These are phyloP conservation scores for Handroanthus guayacan DNA, from an alignment of 257 asterid species.

Conservation along the genomic window DNA sequence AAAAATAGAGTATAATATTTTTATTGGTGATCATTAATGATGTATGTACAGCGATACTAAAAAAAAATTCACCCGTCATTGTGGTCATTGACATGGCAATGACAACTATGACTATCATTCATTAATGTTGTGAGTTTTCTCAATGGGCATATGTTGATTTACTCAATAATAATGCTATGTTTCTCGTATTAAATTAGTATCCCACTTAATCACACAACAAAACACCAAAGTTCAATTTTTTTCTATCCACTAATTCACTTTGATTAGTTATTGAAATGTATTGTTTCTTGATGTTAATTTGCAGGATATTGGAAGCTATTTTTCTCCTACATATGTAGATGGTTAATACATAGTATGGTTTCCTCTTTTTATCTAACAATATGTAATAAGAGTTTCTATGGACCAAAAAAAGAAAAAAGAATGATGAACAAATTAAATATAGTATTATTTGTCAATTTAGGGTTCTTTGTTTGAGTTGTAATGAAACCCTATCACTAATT, in stretches of 20 bases:
- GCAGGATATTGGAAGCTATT: slow-evolving; percentile 21
- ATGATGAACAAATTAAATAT: slow-evolving; percentile 12
- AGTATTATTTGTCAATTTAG: neutral
- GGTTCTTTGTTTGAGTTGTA: neutral
- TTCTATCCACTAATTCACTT: neutral
- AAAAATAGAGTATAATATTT: too few relatives aligned
- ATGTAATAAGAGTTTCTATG: slow-evolving; percentile 3
- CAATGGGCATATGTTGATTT: too few relatives aligned
- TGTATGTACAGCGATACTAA: too few relatives aligned
- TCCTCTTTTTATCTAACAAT: neutral
- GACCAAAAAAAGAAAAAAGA: neutral
- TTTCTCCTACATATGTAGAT: neutral
- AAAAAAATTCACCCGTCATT: too few relatives aligned
- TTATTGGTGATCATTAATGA: too few relatives aligned
- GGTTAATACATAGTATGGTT: neutral
- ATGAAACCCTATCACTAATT: neutral
- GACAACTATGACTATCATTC: too few relatives aligned
- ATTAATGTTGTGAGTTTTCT: too few relatives aligned
- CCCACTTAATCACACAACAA: neutral
- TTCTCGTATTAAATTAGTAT: too few relatives aligned
- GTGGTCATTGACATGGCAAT: too few relatives aligned
- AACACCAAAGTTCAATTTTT: neutral
- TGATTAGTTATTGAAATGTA: neutral
- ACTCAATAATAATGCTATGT: too few relatives aligned
- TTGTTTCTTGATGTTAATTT: neutral